Percentiles rank a stretch among this genome's conserved stretches.
These are phyloP conservation scores for Cercophora newfieldiana DNA, from an alignment of 495 filamentous ascomycete genomes.

Conservation along the genomic window DNA sequence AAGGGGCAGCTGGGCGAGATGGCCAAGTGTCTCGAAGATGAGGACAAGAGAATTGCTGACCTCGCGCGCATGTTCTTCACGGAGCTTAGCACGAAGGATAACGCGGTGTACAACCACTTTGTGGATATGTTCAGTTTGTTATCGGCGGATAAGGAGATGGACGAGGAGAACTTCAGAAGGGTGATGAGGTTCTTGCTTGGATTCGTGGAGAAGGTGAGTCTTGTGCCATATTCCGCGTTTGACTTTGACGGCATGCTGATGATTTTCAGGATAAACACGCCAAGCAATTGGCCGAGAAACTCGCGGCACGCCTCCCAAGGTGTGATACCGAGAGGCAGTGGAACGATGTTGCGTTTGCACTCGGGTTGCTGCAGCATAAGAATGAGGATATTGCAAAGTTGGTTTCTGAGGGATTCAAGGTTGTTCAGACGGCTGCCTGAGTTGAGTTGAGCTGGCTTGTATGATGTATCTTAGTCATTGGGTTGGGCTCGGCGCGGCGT, in stretches of 20 bases:
- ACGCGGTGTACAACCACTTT: conserved; percentile 99
- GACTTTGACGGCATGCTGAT: conserved; percentile 13
- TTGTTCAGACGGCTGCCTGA: conserved; percentile 54
- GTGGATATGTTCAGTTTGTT: conserved; percentile 98
- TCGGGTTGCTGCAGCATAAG: conserved; percentile 90
- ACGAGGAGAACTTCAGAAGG: conserved; percentile 77
- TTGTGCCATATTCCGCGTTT: neutral
- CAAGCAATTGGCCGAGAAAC: conserved; percentile 89
- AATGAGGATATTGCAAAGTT: conserved; percentile 94
- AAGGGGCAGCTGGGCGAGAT: conserved; percentile 99
- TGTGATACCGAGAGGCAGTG: conserved; percentile 94
- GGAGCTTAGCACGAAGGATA: conserved; percentile 94
- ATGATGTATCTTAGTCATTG: neutral
- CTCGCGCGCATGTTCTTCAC: conserved; percentile 98
- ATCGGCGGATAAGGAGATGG: conserved; percentile 75
- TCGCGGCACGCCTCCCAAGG: conserved; percentile 80
- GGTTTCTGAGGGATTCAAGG: conserved; percentile 79
- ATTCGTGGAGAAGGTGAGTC: conserved; percentile 94
- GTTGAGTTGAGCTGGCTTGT: neutral
- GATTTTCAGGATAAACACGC: conserved; percentile 88
- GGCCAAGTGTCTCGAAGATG: conserved; percentile 97
- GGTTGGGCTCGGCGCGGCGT: neutral
- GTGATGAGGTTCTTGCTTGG: conserved; percentile 91
- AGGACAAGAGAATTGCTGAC: conserved; percentile 89
- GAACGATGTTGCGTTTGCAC: conserved; percentile 92